Evolutionary conservation across 805 yeast species (phyloP).

Genomic region (Lachancea quebecensis): DNA sequence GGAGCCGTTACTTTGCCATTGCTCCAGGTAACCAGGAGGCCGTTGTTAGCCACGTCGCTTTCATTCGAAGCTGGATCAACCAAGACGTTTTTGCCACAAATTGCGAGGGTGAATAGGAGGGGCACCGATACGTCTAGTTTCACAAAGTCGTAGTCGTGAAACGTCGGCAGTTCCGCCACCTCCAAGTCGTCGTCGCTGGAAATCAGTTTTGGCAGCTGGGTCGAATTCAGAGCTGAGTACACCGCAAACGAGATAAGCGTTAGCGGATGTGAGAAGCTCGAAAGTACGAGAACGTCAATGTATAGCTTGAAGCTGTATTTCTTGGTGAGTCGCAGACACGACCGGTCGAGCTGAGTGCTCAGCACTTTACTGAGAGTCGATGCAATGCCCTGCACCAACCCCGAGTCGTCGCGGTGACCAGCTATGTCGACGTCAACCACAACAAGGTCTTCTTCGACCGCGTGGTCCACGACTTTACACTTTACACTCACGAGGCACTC

Average conservation of each 20-base stretch:
- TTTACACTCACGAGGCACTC: conserved; percentile 92
- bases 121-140: conserved; percentile 52
- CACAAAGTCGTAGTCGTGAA: conserved; percentile 80
- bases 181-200: conserved; percentile 60
- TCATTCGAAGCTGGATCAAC: conserved; percentile 89
- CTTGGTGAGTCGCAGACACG: conserved; percentile 54
- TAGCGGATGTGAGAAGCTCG: conserved; percentile 74
- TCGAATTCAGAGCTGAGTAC: conserved; percentile 73
- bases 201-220: conserved; percentile 64
- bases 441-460: conserved; percentile 43
- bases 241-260: conserved; percentile 73
- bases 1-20: conserved; percentile 67
- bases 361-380: conserved; percentile 41
- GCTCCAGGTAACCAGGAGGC: conserved; percentile 67
- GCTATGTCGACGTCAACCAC: conserved; percentile 76
- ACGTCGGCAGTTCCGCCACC: conserved; percentile 83
- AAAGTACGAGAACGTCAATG: conserved; percentile 73
- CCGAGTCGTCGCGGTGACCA: conserved; percentile 74
- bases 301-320: conserved; percentile 69
- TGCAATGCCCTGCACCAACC: conserved; percentile 55
- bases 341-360: conserved; percentile 37
- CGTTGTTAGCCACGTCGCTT: conserved; percentile 81
- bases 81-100: conserved; percentile 57
- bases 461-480: conserved; percentile 61
- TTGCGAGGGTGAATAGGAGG: conserved; percentile 65